Conservation (phyloP, 202 grass and related monocot genomes). For the Dendrocalamus latiflorus region DNA sequence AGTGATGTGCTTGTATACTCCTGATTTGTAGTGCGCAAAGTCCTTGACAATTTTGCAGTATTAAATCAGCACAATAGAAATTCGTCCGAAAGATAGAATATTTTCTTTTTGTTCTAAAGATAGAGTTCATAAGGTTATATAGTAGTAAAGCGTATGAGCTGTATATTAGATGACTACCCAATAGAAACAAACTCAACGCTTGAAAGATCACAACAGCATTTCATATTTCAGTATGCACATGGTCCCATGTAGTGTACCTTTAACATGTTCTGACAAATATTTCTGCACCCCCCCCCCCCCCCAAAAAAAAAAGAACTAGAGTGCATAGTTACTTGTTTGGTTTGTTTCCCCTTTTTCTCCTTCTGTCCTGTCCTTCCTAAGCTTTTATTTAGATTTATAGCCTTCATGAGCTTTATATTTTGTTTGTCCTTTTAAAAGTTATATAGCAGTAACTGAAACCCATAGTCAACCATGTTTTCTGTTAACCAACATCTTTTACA, state of each 20-base stretch:
- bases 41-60: conserved; percentile 46
- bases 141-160: not conserved
- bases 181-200: not conserved
- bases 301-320: not conserved
- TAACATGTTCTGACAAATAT: not conserved
- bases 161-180: not conserved
- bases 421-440: not conserved
- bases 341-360: not conserved
- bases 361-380: not conserved
- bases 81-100: not conserved
- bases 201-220: not conserved
- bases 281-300: not conserved
- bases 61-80: conserved; percentile 5
- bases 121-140: not conserved
- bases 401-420: not conserved
- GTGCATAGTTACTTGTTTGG: too few relatives aligned
- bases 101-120: not conserved
- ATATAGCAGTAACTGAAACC: not conserved
- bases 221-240: not conserved
- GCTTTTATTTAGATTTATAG: not conserved
- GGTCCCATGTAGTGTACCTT: not conserved
- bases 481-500: not conserved
- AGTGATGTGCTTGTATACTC: conserved; percentile 85
- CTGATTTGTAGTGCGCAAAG: conserved; percentile 93
- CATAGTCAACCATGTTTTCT: not conserved